Evolutionary conservation across 2,329 filamentous ascomycete genomes (phyloP), one percentile per base, ranked within the genome.

Genomic region (Biscogniauxia sp.): DNA sequence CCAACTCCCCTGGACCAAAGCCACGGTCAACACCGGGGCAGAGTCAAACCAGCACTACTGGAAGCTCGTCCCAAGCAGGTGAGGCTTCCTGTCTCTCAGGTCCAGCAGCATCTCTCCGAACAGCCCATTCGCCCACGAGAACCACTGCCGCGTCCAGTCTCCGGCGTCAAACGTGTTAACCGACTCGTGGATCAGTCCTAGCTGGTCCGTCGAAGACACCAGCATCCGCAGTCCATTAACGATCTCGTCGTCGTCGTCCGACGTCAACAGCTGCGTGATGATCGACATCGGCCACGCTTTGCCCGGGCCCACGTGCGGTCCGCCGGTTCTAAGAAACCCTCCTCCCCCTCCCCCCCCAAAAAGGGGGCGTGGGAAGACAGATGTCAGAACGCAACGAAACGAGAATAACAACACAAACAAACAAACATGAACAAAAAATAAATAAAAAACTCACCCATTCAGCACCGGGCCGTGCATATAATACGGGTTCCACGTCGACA

Each of bases 271-370:
- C 72, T 91, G 87, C 60, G 93, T 86, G 54, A 96, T 86, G 66
- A 91, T 81, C 53, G 87, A 90, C 91, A 96, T 96, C 1, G 93
- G 92, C 93, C 93, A 96, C 17, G 91, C 92, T 71, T 88, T 88
- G 61, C 88, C 83, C 1, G 92, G 83, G 0, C 82, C 80, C 8
- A 79, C 73, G 66, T 85, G 82, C 23, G 82, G 82, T 0, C 82
- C 82, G 13, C 83, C 83, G 0, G 81, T 78, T 26, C 71, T 72
- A 61, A 17, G n/a, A 52, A 26, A 52, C n/a, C n/a, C n/a, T n/a
- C n/a, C n/a, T n/a, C n/a, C n/a, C n/a, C n/a, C n/a, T n/a, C n/a
- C n/a, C n/a, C n/a, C n/a, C n/a, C n/a, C 26, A 32, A 32, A 8
- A 32, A 9, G 9, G 7, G 28, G 28, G 28, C 13, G 51, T 8